Base-by-base conservation (phyloP, 805 yeast genomes). In the Candida gorgasii region DNA sequence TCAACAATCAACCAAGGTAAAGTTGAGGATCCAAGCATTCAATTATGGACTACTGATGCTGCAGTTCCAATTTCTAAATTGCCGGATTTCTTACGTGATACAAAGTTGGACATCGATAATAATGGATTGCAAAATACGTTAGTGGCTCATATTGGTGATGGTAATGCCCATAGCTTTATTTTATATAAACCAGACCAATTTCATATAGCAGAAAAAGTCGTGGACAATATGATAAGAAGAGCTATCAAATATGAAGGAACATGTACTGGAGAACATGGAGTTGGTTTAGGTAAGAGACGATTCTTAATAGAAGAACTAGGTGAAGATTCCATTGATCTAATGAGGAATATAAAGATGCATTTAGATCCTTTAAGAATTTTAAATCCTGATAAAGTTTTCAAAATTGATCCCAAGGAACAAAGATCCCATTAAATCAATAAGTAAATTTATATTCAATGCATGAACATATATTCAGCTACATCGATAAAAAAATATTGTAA, bases 201-300 rank as follows among this genome's bases (percentile, higher is more conserved):
- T 14, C 61, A 64, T 1, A 60, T 59, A 16, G 82, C 79, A 2
- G 54, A 52, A 23, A 45, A 40, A n/a, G 57, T 59, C 11, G 64
- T 59, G 3, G 52, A 54, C 28, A 57, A 53, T 38, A 57, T 58
- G 57, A 61, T 59, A 1, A 48, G 58, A 44, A 39, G 64, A 28
- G 62, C 64, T 8, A 49, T 59, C 14, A 45, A 36, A 7, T 47
- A 29, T 22, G 90, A 86, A 37, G 93, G 95, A 1, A 86, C 95
- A 1, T 83, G 89, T 52, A 84, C 92, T 8, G 95, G 95, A 31
- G 95, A 86, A 55, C 95, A 86, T 58, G 95, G 95, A 13, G 76
- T 86, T 24, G 95, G 95, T 9, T 70, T 80, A 24, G 90, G 92
- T 30, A 86, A 86, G 55, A 66, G 89, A 51, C 75, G 76, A 20